Base-by-base conservation (phyloP, 257 asterid species). In the Solanum rostratum region DNA sequence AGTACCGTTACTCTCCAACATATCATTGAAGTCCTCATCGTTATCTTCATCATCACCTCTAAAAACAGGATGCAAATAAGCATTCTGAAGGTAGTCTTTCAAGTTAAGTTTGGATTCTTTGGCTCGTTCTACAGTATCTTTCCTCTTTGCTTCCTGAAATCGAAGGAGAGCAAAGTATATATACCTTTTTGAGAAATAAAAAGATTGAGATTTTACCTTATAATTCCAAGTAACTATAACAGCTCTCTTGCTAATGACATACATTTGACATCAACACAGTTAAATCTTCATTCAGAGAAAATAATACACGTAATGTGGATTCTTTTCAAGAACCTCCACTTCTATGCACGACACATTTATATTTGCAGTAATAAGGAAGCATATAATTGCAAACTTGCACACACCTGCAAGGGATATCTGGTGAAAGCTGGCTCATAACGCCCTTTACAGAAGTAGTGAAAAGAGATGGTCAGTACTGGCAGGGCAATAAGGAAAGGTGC, bases 101-200 rank as follows among this genome's bases (percentile, higher is more conserved):
- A 96, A 73, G 88, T 92, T 91, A 81, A 95, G 85, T 87, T 91
- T 84, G 1, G 97, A 98, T 84, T 96, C 98, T 87, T 94, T 90
- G 10, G 97, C 91, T n/a, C 85, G 93, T 86, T 95, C 99, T 79
- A 96, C 82, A 5, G 98, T 96, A 80, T 96, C 99, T 88, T 95
- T 96, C 97, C 81, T 93, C 98, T 85, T 93, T 7, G 99, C 98
- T 89, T 96, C 99, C 98, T 95, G 92, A 87, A 83, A 9, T 86
- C 53, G 30, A 20, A 86, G 1, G 57, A n/a, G 30, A 30, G 55
- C 79, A 65, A 70, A 46, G 60, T 24, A 19, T 62, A 62, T 6
- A 62, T 2, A 13, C 24, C 59, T 22, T 74, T 14, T 5, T 46
- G 10, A 74, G 60, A 74, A 46, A 22, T 46, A 20, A 57, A 81